A percentile compares a stretch with the other conserved stretches of the same genome.
phyloP scores from a whole-genome alignment of 2,329 filamentous ascomycete species.

The Didymella glomerata region DNA sequence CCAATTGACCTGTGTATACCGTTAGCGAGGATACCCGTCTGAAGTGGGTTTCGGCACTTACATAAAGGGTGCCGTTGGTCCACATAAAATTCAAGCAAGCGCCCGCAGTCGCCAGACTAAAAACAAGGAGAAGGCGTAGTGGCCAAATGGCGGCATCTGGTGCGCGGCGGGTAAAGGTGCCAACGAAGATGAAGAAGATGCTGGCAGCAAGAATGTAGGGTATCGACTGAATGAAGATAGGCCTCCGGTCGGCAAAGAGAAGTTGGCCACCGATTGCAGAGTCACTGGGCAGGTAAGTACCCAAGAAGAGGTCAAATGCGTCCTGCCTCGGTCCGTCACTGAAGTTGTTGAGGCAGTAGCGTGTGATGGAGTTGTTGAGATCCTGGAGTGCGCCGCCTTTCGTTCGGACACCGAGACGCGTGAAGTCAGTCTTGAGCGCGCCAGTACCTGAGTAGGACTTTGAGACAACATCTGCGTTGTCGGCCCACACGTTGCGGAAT shows the following conservation, averaged over 20 bases:
- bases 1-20: constrained; percentile 86
- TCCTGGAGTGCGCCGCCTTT: constrained; percentile 86
- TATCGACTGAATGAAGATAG: constrained; percentile 88
- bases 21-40: constrained; percentile 18
- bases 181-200: constrained; percentile 81
- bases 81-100: constrained; percentile 82
- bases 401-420: constrained; percentile 89
- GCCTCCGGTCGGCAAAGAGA: constrained; percentile 84
- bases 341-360: constrained; percentile 95
- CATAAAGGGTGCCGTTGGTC: constrained; percentile 89
- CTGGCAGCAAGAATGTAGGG: constrained; percentile 90
- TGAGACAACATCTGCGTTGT: constrained; percentile 96
- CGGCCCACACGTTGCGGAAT: constrained; percentile 98
- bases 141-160: constrained; percentile 82
- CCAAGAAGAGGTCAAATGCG: constrained; percentile 92
- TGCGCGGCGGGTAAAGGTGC: constrained; percentile 73
- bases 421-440: constrained; percentile 97
- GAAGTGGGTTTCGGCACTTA: constrained; percentile 62
- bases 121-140: constrained; percentile 79
- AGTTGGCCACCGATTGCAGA: constrained; percentile 74
- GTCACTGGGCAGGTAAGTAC: constrained; percentile 79
- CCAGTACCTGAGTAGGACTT: constrained; percentile 94
- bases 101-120: constrained; percentile 75
- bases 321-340: constrained; percentile 92
- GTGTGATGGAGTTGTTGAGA: constrained; percentile 83